phyloP scores from a whole-genome alignment of 495 filamentous ascomycete genomes.

The Sordaria brevicollis region DNA sequence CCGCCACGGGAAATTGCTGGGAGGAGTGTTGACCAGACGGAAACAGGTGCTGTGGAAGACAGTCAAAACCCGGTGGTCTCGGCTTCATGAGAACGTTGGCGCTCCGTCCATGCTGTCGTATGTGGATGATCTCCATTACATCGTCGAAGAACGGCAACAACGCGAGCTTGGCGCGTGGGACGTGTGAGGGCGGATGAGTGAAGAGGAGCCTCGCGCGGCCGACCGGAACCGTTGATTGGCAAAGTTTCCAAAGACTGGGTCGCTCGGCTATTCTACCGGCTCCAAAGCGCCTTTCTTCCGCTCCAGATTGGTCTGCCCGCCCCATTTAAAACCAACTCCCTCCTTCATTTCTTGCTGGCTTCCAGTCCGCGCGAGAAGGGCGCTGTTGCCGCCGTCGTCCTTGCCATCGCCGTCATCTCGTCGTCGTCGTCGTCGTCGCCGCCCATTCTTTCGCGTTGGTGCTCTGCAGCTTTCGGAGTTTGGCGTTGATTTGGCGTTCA shows the following conservation, averaged over 20 bases:
- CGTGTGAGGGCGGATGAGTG: not conserved
- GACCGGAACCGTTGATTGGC: not conserved
- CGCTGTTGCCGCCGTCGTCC: not conserved
- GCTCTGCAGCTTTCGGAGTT: not conserved
- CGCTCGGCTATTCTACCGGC: not conserved
- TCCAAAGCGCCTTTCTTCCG: not conserved
- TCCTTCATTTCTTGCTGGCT: not conserved
- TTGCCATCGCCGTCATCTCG: not conserved
- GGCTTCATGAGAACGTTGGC: not conserved
- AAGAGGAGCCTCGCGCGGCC: not conserved
- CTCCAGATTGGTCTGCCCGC: not conserved
- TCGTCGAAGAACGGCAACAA: not conserved
- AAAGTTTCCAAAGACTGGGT: not conserved
- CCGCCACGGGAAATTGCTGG: not conserved
- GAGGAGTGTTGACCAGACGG: not conserved
- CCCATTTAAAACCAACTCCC: not conserved
- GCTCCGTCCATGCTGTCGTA: not conserved
- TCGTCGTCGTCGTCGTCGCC: not conserved
- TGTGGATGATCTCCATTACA: not conserved
- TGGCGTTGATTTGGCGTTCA: not conserved
- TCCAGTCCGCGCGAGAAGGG: not conserved
- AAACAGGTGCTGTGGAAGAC: not conserved
- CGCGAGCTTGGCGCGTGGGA: not conserved
- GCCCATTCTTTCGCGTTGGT: not conserved
- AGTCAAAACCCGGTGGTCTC: not conserved